Evolutionary conservation across 2,329 filamentous ascomycete genomes (phyloP).

Genomic region (Hansfordia pulvinata): DNA sequence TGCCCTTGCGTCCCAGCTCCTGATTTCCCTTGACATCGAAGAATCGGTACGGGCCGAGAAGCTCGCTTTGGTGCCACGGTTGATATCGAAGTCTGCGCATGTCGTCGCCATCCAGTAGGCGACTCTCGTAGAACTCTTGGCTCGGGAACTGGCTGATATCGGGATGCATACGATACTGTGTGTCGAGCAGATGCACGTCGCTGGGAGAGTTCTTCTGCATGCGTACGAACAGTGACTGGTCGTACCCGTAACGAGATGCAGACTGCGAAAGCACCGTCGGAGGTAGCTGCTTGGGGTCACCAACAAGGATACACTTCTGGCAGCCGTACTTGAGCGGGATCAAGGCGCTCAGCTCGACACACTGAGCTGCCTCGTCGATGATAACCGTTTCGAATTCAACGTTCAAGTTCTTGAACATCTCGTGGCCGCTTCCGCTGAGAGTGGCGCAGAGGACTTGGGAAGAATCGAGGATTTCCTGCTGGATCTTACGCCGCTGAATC

Average conservation of each 20-base stretch:
- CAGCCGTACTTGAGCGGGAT: constrained; percentile 97
- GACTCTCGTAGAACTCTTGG: constrained; percentile 80
- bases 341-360: constrained; percentile 88
- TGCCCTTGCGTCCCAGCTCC: constrained; percentile 64
- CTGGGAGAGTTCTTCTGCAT: constrained; percentile 90
- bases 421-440: constrained; percentile 87
- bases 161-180: constrained; percentile 98
- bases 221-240: constrained; percentile 94
- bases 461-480: constrained; percentile 81
- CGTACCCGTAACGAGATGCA: constrained; percentile 84
- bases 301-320: constrained; percentile 90
- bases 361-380: constrained; percentile 96
- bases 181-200: constrained; percentile 88
- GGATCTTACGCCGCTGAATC: constrained; percentile 67
- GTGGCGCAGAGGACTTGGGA: constrained; percentile 93
- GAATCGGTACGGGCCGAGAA: constrained; percentile 90
- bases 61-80: constrained; percentile 71
- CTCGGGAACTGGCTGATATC: constrained; percentile 90
- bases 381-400: constrained; percentile 98
- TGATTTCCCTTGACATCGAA: constrained; percentile 91
- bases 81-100: constrained; percentile 66
- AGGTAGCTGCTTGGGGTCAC: constrained; percentile 93
- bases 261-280: constrained; percentile 92
- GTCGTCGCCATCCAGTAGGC: constrained; percentile 68
- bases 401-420: constrained; percentile 88